Base-by-base conservation (phyloP, 345 rosid species). In the Mangifera indica region DNA sequence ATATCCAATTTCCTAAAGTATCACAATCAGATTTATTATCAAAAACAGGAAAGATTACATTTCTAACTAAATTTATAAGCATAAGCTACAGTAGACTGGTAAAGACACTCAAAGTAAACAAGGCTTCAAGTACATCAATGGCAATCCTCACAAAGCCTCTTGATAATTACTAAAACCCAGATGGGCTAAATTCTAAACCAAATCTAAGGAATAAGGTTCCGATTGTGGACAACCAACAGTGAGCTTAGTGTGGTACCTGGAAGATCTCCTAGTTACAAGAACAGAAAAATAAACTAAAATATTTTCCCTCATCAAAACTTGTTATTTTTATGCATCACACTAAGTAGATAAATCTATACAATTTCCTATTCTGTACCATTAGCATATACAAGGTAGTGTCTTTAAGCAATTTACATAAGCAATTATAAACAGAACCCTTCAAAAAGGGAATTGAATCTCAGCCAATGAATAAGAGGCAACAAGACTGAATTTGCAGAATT, bases 161-260 rank as follows among this genome's bases (percentile, higher is more conserved):
- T 55, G 29, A 9, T n/a, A 9, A 21, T n/a, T 44, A 37, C 12
- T 1, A 53, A n/a, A 2, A 49, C 5, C n/a, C 4, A 53, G 49
- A 29, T 54, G 26, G 66, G 49, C 40, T 49, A 48, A 66, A 65
- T 8, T 25, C 56, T 15, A 34, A 26, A 63, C n/a, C 7, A 54
- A 55, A 55, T 24, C 62, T 68, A 40, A 55, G 61, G 32, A 44
- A 68, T 54, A 68, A 55, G n/a, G 20, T 17, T 32, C 71, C 25
- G 12, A 21, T 34, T 32, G 29, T 49, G 40, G 21, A 22, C 34
- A 49, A 14, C 15, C 10, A 48, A 48, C 32, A 48, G 6, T 46
- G 14, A 24, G 8, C 18, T 25, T 15, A 45, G 40, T 4, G 5
- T 10, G 3, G 22, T 9, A 26, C 42, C 34, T 8, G 44, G 21